Evolutionary conservation across 2,329 filamentous ascomycete species (phyloP), one percentile per base, ranked within the genome.

Genomic region (Parascedosporium putredinis): DNA sequence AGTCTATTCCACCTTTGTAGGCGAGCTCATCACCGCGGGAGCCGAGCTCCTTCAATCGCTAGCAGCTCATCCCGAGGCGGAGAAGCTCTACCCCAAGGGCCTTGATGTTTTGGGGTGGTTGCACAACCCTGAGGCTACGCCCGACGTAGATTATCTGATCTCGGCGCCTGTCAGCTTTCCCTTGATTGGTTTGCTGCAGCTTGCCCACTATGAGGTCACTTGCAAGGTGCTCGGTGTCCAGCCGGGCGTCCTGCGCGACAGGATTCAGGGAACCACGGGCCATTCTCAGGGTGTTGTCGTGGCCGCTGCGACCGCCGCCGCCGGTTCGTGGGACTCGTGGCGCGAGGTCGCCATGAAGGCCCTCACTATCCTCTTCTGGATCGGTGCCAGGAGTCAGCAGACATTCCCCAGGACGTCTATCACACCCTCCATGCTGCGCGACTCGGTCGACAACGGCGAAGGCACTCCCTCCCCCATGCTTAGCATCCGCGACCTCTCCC

Each of bases 51-150:
- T 98, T n/a, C 88, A 91, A 64, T 83, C 74, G 23, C 76, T 98
- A 38, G 84, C 90, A 31, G 82, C 85, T 57, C 85, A 95, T 62
- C 81, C 89, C 10, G 81, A 84, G 57, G 90, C 89, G 1, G 89
- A 89, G 69, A 98, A 98, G 78, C 83, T 96, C 55, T 98, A 95
- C 67, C 81, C 90, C 53, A 97, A 98, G 69, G 93, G 93, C n/a
- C 73, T 98, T 53, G 91, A 98, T 69, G 79, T 98, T 58, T 83
- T 97, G 76, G 77, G 83, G 63, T 98, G 93, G 93, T 79, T 98
- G 51, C 87, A 88, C 64, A 81, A 93, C 63, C 81, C 81, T 45
- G 93, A 97, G 55, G 78, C 88, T 10, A 94, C 95, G 51, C 93
- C 93, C 16, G 91, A 98, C 65, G 81, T 85, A 51, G 89, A 97